Percentiles rank a stretch among this genome's conserved stretches.
phyloP scores from a whole-genome alignment of 1,284 basidiomycete species.

The Schizophyllum commune region DNA sequence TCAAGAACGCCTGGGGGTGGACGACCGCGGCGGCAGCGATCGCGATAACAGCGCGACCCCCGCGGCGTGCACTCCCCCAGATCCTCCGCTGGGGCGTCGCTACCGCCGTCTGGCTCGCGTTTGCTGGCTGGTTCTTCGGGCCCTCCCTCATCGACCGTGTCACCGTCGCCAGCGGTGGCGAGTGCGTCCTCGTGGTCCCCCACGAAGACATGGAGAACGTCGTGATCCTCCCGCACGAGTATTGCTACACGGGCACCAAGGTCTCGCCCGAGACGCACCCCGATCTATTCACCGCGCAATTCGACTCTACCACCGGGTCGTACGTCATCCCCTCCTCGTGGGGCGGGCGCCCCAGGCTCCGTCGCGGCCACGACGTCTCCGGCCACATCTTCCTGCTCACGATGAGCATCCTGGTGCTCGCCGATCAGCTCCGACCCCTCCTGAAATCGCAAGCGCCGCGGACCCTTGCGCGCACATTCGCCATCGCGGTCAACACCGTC shows the following conservation, averaged over 20 bases:
- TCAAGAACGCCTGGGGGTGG: slow-evolving; percentile 92
- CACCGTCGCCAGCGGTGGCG: slow-evolving; percentile 69
- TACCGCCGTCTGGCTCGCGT: slow-evolving; percentile 66
- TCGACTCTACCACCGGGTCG: slow-evolving; percentile 20
- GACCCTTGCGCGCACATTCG: slow-evolving; percentile 36
- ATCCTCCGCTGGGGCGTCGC: slow-evolving; percentile 56
- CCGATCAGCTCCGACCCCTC: slow-evolving; percentile 61
- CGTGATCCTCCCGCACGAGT: slow-evolving; percentile 47
- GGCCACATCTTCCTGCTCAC: slow-evolving; percentile 93
- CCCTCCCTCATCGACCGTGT: slow-evolving; percentile 76
- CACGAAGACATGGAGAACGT: slow-evolving; percentile 29
- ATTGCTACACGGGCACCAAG: slow-evolving; percentile 46
- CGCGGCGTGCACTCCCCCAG: slow-evolving; percentile 32
- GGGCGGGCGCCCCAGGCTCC: slow-evolving; percentile 46
- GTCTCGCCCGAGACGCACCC: slow-evolving; percentile 61
- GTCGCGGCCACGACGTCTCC: slow-evolving; percentile 87
- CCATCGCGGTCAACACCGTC: slow-evolving; percentile 34
- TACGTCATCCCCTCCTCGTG: slow-evolving; percentile 33
- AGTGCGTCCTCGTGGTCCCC: slow-evolving; percentile 68
- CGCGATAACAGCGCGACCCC: slow-evolving; percentile 27
- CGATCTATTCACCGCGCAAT: slow-evolving; percentile 38
- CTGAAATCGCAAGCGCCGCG: slow-evolving; percentile 29
- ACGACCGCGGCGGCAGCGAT: slow-evolving; percentile 44
- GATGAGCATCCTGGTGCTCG: slow-evolving; percentile 74
- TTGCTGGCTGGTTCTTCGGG: slow-evolving; percentile 91